phyloP scores from a whole-genome alignment of 495 filamentous ascomycete species.

The Aspergillus sclerotioniger region DNA sequence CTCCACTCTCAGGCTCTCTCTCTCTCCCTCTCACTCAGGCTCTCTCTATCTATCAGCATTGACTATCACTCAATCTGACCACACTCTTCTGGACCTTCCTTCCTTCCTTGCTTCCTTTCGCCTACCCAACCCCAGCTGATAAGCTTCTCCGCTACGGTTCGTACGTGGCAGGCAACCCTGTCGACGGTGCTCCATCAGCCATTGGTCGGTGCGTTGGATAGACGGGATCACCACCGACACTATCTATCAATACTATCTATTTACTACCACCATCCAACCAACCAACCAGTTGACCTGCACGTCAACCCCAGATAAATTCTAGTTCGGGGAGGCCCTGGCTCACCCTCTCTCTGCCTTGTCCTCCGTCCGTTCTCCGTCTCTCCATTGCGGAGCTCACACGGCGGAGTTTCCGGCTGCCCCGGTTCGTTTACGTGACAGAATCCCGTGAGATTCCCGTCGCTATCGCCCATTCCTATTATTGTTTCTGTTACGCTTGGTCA shows the following conservation, averaged over 20 bases:
- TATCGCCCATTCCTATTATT: conserved; percentile 9
- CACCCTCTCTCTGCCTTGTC: neutral
- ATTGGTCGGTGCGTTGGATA: conserved; percentile 16
- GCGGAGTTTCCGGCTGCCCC: conserved; percentile 15
- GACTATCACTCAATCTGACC: conserved; percentile 1
- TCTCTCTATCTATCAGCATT: neutral
- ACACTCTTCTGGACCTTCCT: neutral
- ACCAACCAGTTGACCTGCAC: neutral
- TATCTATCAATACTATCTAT: too few relatives aligned
- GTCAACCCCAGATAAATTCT: conserved; percentile 19
- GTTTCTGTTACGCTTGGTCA: conserved; percentile 7
- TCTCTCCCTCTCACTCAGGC: neutral
- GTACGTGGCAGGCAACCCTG: conserved; percentile 14
- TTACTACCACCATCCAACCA: neutral
- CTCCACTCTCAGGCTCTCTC: conserved; percentile 4
- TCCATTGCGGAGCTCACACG: conserved; percentile 17
- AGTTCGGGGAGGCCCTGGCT: conserved; percentile 11
- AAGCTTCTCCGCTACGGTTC: conserved; percentile 28
- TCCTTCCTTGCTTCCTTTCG: neutral
- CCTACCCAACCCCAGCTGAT: conserved; percentile 14
- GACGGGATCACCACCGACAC: neutral
- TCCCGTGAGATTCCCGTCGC: conserved; percentile 10
- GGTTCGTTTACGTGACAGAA: conserved; percentile 23
- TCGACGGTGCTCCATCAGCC: conserved; percentile 5
- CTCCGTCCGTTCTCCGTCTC: neutral